Conservation (phyloP, 208 protist species). For the Plasmodiophora brassicae region DNA sequence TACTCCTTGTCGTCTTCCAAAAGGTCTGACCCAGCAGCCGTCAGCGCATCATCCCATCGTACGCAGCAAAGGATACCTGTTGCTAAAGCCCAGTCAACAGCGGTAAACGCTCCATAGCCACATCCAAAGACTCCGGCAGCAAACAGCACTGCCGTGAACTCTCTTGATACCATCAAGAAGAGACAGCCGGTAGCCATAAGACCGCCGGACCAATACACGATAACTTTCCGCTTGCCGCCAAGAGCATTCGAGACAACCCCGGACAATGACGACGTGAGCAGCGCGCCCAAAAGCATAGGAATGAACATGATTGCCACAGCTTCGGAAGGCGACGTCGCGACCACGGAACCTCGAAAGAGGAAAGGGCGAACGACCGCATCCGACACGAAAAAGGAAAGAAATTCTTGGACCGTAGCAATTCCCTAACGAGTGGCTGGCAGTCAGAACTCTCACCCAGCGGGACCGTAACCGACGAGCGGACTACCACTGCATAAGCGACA, state of each 20-base stretch:
- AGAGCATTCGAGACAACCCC: neutral
- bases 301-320: constrained; percentile 25
- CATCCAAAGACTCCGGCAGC: neutral
- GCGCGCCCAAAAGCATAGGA: constrained; percentile 6
- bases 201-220: neutral
- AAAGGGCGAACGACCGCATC: neutral
- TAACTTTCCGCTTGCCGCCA: neutral
- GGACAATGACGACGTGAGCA: neutral
- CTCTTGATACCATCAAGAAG: neutral
- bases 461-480: too few species aligned
- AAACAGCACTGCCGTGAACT: neutral
- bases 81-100: constrained; percentile 12
- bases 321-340: neutral
- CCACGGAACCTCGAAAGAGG: neutral
- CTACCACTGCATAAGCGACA: too few species aligned
- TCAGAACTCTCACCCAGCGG: neutral
- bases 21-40: neutral
- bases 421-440: neutral
- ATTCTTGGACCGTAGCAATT: neutral
- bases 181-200: neutral
- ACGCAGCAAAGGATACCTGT: neutral
- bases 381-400: neutral
- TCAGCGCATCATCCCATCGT: too few species aligned
- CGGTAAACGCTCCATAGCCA: constrained; percentile 10
- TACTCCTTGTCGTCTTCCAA: neutral